Base-by-base conservation (phyloP, 306 rosid genomes). In the Cyamopsis tetragonoloba region DNA sequence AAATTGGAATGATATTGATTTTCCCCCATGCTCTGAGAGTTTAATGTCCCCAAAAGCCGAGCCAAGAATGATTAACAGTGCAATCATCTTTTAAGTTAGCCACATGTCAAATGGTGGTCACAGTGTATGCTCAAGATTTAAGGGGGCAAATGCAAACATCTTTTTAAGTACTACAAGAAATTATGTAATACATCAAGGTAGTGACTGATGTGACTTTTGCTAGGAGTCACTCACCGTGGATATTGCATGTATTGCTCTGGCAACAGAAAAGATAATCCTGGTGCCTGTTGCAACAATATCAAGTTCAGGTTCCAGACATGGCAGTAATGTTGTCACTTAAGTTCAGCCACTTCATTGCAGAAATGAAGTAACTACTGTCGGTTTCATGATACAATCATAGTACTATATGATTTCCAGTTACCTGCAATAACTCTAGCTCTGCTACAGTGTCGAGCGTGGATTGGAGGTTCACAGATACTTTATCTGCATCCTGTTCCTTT, bases 191-290 rank as follows among this genome's bases (percentile, higher is more conserved):
- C 37, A 51, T 55, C 53, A 63, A 64, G 11, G 22, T 28, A 56
- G 66, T 56, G 22, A 37, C 6, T 4, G 5, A 61, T 11, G 46
- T 58, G 49, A 55, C 57, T 32, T 57, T 28, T 38, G 5, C 31
- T 50, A 42, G 37, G 22, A 66, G 50, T 22, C 49, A 79, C 87
- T 79, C 47, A 88, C 96, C 98, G 82, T 60, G 98, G 96, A 76
- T 89, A 89, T 70, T 79, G 84, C 73, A 46, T 1, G 80, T 79
- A 89, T 65, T 87, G 96, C 74, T 58, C 74, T 0, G 98, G 98
- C 83, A 89, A 83, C 61, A 92, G 76, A 80, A 92, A 92, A 20
- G 96, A 88, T 66, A 92, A 72, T n/a, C 98, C 98, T 1, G 93
- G 96, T 44, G 98, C 96, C 98, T 89, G 89, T 80, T 57, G 57